Evolutionary conservation across 2,329 filamentous ascomycete species (phyloP).

Genomic region (Trichoderma guizhouense): DNA sequence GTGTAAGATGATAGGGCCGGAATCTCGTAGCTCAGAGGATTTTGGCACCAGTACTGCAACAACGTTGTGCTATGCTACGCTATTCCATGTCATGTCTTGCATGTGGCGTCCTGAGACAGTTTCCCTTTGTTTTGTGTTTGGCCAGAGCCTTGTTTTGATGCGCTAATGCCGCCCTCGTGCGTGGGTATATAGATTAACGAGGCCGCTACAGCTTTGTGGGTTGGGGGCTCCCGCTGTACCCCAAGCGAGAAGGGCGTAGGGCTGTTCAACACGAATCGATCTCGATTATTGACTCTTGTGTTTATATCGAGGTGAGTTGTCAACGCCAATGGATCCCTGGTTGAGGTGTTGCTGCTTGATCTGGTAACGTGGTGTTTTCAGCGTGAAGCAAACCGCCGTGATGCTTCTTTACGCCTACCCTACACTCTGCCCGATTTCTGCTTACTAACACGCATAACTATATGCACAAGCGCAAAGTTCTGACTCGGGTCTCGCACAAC

Average conservation of each 20-base stretch:
- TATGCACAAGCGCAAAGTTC: background rate
- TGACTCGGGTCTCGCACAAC: background rate
- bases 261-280: background rate
- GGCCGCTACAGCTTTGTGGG: background rate
- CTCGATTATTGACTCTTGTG: background rate
- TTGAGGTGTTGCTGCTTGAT: background rate
- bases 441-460: background rate
- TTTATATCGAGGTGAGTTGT: background rate
- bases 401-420: background rate
- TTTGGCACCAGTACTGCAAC: background rate
- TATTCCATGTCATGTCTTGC: background rate
- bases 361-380: background rate
- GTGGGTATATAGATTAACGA: constrained; percentile 4
- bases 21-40: background rate
- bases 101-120: constrained; percentile 9
- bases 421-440: background rate
- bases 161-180: background rate
- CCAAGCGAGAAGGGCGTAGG: background rate
- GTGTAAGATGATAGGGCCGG: constrained; percentile 18
- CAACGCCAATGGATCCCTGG: background rate
- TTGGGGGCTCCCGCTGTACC: background rate
- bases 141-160: background rate
- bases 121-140: background rate
- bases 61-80: background rate
- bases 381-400: background rate